Evolutionary conservation across 108 stramenopile genomes (phyloP), one percentile per base, ranked within the genome.

Genomic region (Bacterosira constricta): DNA sequence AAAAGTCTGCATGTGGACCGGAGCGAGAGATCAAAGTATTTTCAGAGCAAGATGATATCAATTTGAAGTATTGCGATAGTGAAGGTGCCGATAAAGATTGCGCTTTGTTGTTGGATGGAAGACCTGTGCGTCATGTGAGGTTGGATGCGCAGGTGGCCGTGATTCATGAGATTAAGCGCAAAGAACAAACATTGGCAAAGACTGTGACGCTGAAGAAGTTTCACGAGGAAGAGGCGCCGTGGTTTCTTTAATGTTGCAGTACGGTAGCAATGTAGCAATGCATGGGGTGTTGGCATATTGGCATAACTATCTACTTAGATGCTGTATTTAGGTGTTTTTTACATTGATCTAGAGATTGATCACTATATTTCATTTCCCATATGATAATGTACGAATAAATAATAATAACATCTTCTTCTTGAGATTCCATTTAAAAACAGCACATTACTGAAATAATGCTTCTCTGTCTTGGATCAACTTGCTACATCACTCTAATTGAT

Each of bases 41-140:
- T 82, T 84, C 88, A 4, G 84, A 82, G 18, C 85, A 88, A 45
- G 90, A 90, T 68, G 90, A 91, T 47, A 83, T 95, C 31, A 80
- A 65, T 56, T 57, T 92, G 42, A 90, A 95, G 66, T 92, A 92
- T 65, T 95, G 94, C 60, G 94, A 92, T 63, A 79, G 87, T 50
- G 87, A 80, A 3, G 88, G 86, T 39, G 85, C 87, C 8, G 88
- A 91, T 78, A 67, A 69, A 8, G 94, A 90, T 59, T 95, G 94
- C 55, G 59, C 66, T 54, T 60, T 95, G 63, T 81, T 82, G 4
- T 83, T 90, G 26, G 88, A 90, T 58, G 94, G 94, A 4, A 81
- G 80, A 52, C 90, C 89, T 9, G 84, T 95, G 1, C 85, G 94
- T 37, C 94, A 95, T 71, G 87, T 95, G 12, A 86, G 94, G 13